A percentile compares a stretch with the other conserved stretches of the same genome.
Evolutionary conservation across 2,329 filamentous ascomycete species (phyloP).

Genomic region (Botryotinia convoluta): DNA sequence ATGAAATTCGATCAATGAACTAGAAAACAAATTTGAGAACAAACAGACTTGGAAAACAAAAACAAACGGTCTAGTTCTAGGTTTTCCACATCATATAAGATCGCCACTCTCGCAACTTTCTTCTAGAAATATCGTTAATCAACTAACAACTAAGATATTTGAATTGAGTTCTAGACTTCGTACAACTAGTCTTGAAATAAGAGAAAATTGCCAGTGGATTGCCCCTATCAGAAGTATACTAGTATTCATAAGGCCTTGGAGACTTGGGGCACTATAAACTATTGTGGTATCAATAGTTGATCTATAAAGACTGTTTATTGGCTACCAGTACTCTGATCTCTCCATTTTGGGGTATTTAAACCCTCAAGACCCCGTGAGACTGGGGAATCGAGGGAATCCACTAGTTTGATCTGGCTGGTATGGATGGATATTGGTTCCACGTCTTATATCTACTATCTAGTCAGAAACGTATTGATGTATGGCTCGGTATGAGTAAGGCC

Average conservation of each 20-base stretch:
- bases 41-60: neutral
- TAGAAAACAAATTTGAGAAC: neutral
- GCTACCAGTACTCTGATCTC: neutral
- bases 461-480: neutral
- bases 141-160: neutral
- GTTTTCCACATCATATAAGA: neutral
- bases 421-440: neutral
- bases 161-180: neutral
- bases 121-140: neutral
- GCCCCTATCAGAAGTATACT: neutral
- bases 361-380: neutral
- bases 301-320: neutral
- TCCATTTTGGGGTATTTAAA: neutral
- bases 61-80: neutral
- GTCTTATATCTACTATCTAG: neutral
- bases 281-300: neutral
- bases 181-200: neutral
- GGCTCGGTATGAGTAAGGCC: neutral
- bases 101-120: neutral
- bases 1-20: neutral
- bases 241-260: neutral
- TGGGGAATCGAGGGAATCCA: neutral
- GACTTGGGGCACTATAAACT: neutral
- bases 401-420: neutral
- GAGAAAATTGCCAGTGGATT: neutral